Evolutionary conservation across 495 filamentous ascomycete species (phyloP).

Genomic region (Corynascus novoguineensis): DNA sequence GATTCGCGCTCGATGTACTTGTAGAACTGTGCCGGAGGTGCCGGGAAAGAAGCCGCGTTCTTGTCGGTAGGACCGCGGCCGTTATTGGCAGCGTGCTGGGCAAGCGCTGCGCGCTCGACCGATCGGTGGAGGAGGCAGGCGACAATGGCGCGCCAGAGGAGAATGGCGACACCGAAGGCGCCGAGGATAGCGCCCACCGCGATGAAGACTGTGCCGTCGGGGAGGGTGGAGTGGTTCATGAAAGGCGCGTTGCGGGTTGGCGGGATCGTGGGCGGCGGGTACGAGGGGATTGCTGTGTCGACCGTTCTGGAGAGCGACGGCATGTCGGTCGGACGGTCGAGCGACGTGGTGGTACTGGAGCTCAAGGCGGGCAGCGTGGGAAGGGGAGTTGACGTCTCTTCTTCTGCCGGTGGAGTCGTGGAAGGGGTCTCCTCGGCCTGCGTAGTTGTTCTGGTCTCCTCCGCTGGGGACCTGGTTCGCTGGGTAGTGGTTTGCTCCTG

Average conservation of each 20-base stretch:
- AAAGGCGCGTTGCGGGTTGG: conserved; percentile 82
- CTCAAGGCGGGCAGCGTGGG: conserved; percentile 2
- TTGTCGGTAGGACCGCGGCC: conserved; percentile 40
- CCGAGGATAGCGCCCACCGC: conserved; percentile 83
- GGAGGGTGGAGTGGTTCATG: conserved; percentile 87
- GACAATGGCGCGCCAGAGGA: conserved; percentile 83
- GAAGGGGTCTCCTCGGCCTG: neutral
- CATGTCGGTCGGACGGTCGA: neutral
- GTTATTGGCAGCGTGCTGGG: conserved; percentile 57
- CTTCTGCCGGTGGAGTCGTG: neutral
- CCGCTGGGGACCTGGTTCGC: too few relatives aligned
- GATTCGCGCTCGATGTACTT: conserved; percentile 54
- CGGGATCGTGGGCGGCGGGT: conserved; percentile 65
- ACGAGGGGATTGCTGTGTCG: conserved; percentile 36
- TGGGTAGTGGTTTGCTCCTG: too few relatives aligned
- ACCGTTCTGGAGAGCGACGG: conserved; percentile 28
- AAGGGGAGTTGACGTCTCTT: neutral
- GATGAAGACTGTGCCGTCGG: conserved; percentile 96
- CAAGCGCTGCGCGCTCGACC: conserved; percentile 71
- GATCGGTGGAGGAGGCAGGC: conserved; percentile 90
- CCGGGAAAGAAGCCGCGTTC: conserved; percentile 39
- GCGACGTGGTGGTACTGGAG: neutral
- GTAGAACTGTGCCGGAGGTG: conserved; percentile 50
- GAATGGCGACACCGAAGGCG: conserved; percentile 68
- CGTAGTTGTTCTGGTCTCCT: neutral